Evolutionary conservation across 148 eudicot genomes (phyloP).

Genomic region (Tetragonia tetragonoides): DNA sequence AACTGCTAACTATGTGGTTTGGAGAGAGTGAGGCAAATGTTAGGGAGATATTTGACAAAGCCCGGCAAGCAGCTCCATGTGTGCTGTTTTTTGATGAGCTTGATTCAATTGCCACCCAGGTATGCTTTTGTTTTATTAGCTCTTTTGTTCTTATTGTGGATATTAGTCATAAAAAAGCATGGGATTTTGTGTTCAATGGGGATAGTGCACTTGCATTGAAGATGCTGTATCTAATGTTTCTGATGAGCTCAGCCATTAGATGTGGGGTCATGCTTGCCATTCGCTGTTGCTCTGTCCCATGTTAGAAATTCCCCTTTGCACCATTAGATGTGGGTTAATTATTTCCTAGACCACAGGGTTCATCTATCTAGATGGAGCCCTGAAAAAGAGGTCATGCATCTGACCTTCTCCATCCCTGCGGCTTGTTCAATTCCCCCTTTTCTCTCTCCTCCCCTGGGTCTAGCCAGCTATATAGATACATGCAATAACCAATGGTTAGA

Average conservation of each 20-base stretch:
- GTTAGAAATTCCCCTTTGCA: background rate
- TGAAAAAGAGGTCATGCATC: too few species aligned
- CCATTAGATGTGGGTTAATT: too few species aligned
- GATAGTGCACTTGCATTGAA: background rate
- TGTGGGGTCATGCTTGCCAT: background rate
- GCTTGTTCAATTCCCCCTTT: too few species aligned
- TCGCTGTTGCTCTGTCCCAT: background rate
- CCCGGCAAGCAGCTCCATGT: slow-evolving; percentile 53
- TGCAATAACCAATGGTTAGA: too few species aligned
- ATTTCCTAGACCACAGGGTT: too few species aligned
- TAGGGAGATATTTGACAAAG: slow-evolving; percentile 57
- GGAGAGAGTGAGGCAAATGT: slow-evolving; percentile 67
- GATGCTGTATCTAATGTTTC: background rate
- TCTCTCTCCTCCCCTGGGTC: too few species aligned
- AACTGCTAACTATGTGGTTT: slow-evolving; percentile 60
- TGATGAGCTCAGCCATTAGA: background rate
- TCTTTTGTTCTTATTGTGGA: too few species aligned
- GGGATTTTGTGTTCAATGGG: too few species aligned
- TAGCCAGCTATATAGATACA: too few species aligned
- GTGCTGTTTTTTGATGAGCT: slow-evolving; percentile 57
- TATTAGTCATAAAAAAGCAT: too few species aligned
- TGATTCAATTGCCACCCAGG: slow-evolving; percentile 62
- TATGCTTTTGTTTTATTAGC: background rate
- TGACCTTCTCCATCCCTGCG: too few species aligned
- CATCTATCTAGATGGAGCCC: too few species aligned